Conservation (phyloP, 1,284 basidiomycete genomes). For the Farysia itapuensis region DNA sequence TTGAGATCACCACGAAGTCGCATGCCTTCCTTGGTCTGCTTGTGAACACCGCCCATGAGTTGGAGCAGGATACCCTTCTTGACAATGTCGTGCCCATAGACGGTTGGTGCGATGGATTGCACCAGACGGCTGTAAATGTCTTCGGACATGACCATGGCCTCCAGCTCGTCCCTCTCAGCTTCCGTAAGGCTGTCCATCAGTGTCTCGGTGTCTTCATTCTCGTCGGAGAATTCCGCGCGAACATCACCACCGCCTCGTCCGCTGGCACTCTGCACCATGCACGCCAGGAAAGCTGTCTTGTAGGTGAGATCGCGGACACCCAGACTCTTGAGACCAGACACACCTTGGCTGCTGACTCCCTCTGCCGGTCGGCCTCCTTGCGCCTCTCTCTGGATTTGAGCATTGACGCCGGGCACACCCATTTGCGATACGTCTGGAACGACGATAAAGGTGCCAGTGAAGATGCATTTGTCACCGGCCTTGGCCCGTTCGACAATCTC, state of each 20-base stretch:
- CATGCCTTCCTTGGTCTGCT: constrained; percentile 93
- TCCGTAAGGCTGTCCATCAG: constrained; percentile 87
- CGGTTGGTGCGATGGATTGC: constrained; percentile 92
- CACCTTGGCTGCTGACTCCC: constrained; percentile 73
- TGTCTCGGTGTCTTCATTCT: constrained; percentile 74
- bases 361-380: constrained; percentile 67
- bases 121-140: constrained; percentile 94
- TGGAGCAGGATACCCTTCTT: constrained; percentile 98
- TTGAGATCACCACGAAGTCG: constrained; percentile 96
- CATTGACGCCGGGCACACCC: constrained; percentile 90
- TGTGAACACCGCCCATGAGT: constrained; percentile 99
- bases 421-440: constrained; percentile 97
- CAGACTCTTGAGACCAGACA: constrained; percentile 88
- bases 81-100: constrained; percentile 69
- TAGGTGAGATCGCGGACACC: constrained; percentile 96
- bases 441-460: constrained; percentile 96
- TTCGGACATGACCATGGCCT: constrained; percentile 86
- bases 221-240: constrained; percentile 77
- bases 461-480: constrained; percentile 97
- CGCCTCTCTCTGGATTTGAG: constrained; percentile 86
- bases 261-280: constrained; percentile 92
- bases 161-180: constrained; percentile 91
- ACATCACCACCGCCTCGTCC: constrained; percentile 61
- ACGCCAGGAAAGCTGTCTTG: constrained; percentile 97
- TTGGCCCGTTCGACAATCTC: constrained; percentile 97